These are phyloP conservation scores for Dalbergia cochinchinensis DNA, from an alignment of 306 rosid species.

Conservation along the genomic window DNA sequence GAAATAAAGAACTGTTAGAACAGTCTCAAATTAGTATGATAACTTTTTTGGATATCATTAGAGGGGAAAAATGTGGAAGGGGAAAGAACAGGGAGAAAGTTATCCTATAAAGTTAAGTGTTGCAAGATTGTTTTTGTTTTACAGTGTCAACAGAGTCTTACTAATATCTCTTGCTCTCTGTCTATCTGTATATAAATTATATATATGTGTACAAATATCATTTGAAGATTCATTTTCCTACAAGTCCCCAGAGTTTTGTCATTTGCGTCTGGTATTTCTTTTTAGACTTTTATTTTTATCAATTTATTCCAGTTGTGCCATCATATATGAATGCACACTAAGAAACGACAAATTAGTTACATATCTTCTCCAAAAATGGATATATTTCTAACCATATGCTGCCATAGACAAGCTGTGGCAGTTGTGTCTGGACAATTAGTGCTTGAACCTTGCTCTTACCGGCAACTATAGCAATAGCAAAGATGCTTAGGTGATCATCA, in stretches of 20 bases:
- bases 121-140: not conserved
- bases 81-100: not conserved
- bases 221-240: not conserved
- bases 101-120: not conserved
- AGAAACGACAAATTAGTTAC: not conserved
- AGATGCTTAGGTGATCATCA: conserved; percentile 3
- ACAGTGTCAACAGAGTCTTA: not conserved
- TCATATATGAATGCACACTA: not conserved
- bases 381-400: not conserved
- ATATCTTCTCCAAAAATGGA: not conserved
- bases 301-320: not conserved
- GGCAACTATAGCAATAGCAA: not conserved
- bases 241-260: not conserved
- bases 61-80: not conserved
- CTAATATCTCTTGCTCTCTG: not conserved
- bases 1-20: not conserved
- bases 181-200: not conserved
- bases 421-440: not conserved
- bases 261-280: not conserved
- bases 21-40: not conserved
- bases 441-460: not conserved
- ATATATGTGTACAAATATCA: not conserved
- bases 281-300: not conserved
- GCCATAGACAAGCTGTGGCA: not conserved
- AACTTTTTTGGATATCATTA: no score